Percentiles rank a stretch among this genome's conserved stretches.
phyloP scores from a whole-genome alignment of 228 moss, liverwort and hornwort genomes.

The Sphagnum fallax region DNA sequence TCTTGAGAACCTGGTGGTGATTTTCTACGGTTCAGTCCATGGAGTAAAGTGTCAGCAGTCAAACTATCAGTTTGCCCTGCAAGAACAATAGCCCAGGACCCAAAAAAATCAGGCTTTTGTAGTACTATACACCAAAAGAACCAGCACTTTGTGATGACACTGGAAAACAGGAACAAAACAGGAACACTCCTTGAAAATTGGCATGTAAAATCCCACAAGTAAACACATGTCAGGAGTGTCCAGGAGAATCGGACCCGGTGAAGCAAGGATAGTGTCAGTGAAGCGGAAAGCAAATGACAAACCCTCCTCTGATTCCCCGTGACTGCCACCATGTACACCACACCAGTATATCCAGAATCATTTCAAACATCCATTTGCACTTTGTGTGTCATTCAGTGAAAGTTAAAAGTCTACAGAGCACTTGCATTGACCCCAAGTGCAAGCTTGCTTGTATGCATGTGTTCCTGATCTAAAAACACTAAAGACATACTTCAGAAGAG shows the following conservation, averaged over 20 bases:
- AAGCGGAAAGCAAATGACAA: slow-evolving; percentile 92
- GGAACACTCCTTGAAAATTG: background rate
- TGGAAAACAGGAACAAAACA: background rate
- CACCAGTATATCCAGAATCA: background rate
- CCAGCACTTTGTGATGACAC: too few relatives aligned
- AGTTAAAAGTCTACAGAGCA: too few relatives aligned
- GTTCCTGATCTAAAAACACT: too few relatives aligned
- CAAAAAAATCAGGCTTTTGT: too few relatives aligned
- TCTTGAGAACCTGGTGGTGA: slow-evolving; percentile 61
- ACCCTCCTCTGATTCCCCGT: slow-evolving; percentile 71
- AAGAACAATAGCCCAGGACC: slow-evolving; percentile 1
- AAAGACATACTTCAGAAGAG: too few relatives aligned
- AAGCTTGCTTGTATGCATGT: too few relatives aligned
- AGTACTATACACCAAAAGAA: too few relatives aligned
- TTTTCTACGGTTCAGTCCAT: slow-evolving; percentile 47
- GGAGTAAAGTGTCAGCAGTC: slow-evolving; percentile 40
- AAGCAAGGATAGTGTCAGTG: slow-evolving; percentile 71
- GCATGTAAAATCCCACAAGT: background rate
- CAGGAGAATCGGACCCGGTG: slow-evolving; percentile 34
- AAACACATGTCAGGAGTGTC: background rate
- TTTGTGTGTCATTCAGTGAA: too few relatives aligned
- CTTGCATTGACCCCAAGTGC: too few relatives aligned
- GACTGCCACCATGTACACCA: slow-evolving; percentile 22
- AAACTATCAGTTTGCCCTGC: slow-evolving; percentile 33
- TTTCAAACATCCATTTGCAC: too few relatives aligned